Evolutionary conservation across 108 stramenopile genomes (phyloP).

Genomic region (Cyclostephanos tholiformis): DNA sequence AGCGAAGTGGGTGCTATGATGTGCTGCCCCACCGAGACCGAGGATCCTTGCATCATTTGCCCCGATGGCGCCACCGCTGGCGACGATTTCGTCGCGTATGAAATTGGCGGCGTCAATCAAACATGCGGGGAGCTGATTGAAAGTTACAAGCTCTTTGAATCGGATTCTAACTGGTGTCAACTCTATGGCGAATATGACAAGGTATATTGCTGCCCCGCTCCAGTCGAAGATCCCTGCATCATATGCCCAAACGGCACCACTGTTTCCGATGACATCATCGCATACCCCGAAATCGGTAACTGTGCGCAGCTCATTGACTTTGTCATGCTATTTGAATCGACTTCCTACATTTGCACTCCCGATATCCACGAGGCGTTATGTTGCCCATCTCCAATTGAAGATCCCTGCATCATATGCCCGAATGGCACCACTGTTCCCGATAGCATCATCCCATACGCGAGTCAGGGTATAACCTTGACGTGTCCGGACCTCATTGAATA

Average conservation of each 20-base stretch:
- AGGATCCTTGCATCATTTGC: neutral
- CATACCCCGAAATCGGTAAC: neutral
- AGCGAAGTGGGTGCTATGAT: neutral
- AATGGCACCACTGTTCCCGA: neutral
- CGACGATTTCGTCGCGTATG: neutral
- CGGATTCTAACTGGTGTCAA: neutral
- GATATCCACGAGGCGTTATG: neutral
- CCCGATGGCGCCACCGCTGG: neutral
- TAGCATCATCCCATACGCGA: neutral
- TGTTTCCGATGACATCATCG: neutral
- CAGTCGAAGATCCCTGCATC: neutral
- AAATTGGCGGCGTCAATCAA: neutral
- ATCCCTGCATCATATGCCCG: slow-evolving; percentile 6
- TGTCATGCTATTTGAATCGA: neutral
- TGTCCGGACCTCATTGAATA: neutral
- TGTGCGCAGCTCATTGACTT: neutral
- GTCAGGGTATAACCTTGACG: neutral
- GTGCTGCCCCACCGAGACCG: neutral
- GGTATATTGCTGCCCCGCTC: slow-evolving; percentile 1
- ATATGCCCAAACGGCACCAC: neutral
- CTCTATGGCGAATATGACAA: neutral
- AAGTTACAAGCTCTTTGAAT: neutral
- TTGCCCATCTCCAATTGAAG: neutral
- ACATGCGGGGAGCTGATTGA: neutral
- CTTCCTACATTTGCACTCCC: neutral